Percentiles rank a stretch among this genome's conserved stretches.
These are phyloP conservation scores for Fusarium sulawesiense DNA, from an alignment of 2,329 filamentous ascomycete genomes.

Conservation along the genomic window DNA sequence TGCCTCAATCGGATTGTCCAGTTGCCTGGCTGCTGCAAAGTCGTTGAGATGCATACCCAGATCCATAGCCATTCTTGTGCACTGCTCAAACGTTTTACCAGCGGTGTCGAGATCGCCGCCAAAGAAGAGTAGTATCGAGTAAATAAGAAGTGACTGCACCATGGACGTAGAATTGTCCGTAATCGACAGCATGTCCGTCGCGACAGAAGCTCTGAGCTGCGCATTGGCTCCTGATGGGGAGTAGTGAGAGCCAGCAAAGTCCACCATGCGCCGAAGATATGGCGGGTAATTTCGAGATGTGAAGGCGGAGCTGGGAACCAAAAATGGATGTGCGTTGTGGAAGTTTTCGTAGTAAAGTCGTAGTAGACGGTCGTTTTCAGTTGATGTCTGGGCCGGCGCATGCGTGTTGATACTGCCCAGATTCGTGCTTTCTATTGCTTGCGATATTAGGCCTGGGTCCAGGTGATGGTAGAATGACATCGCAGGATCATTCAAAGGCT, in stretches of 20 bases:
- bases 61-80: slow-evolving; percentile 31
- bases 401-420: background rate
- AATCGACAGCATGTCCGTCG: slow-evolving; percentile 18
- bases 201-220: slow-evolving; percentile 11
- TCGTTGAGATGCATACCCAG: slow-evolving; percentile 33
- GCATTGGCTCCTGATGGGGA: slow-evolving; percentile 11
- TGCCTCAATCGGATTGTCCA: slow-evolving; percentile 27
- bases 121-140: slow-evolving; percentile 20
- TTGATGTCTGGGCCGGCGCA: background rate
- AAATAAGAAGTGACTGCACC: slow-evolving; percentile 32
- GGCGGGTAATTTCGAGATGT: slow-evolving; percentile 20
- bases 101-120: slow-evolving; percentile 15
- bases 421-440: background rate
- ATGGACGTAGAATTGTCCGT: slow-evolving; percentile 16
- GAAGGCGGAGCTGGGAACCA: slow-evolving; percentile 32
- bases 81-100: slow-evolving; percentile 15
- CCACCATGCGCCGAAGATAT: slow-evolving; percentile 30
- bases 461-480: slow-evolving; percentile 21
- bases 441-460: slow-evolving; percentile 2
- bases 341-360: slow-evolving; percentile 42
- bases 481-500: background rate
- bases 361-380: slow-evolving; percentile 32
- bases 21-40: slow-evolving; percentile 23
- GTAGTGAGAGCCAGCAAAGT: slow-evolving; percentile 40
- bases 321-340: slow-evolving; percentile 36